phyloP scores from a whole-genome alignment of 805 yeast species.

The Sugiyamaella qingdaonensis region DNA sequence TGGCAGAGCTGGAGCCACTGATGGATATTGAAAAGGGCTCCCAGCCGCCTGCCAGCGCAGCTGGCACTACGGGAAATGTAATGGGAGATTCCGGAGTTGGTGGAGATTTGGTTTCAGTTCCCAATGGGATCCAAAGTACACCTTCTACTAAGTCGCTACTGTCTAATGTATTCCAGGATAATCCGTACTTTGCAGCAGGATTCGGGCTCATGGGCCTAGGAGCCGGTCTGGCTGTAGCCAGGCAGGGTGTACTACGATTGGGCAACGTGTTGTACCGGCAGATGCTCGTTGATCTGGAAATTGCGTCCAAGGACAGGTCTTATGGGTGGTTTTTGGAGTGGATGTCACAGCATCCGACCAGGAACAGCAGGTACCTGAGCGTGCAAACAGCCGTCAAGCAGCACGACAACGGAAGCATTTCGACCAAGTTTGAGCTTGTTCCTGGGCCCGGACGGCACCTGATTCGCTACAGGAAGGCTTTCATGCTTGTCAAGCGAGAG shows the following conservation, averaged over 20 bases:
- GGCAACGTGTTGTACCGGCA: slow-evolving; percentile 73
- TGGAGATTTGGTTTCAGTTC: no score
- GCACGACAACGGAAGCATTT: slow-evolving; percentile 88
- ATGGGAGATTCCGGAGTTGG: no score
- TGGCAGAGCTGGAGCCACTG: no score
- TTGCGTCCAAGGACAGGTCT: slow-evolving; percentile 88
- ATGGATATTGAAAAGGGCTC: no score
- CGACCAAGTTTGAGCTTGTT: slow-evolving; percentile 82
- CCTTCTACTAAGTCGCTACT: background rate
- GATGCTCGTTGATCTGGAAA: slow-evolving; percentile 85
- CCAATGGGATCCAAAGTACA: no score
- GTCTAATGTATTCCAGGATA: slow-evolving; percentile 41
- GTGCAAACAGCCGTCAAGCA: slow-evolving; percentile 84
- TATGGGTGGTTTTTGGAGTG: slow-evolving; percentile 94
- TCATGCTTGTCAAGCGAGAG: slow-evolving; percentile 83
- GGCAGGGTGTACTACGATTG: slow-evolving; percentile 61
- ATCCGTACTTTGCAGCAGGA: slow-evolving; percentile 98
- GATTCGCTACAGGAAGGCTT: slow-evolving; percentile 79
- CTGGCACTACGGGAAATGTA: no score
- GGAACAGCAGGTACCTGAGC: slow-evolving; percentile 77
- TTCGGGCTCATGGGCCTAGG: slow-evolving; percentile 96
- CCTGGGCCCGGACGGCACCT: slow-evolving; percentile 98
- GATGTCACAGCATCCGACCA: slow-evolving; percentile 80
- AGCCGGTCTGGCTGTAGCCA: slow-evolving; percentile 74
- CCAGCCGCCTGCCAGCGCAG: no score